Evolutionary conservation across 352 stramenopile species (phyloP).

Genomic region (Salisapilia sapeloensis): DNA sequence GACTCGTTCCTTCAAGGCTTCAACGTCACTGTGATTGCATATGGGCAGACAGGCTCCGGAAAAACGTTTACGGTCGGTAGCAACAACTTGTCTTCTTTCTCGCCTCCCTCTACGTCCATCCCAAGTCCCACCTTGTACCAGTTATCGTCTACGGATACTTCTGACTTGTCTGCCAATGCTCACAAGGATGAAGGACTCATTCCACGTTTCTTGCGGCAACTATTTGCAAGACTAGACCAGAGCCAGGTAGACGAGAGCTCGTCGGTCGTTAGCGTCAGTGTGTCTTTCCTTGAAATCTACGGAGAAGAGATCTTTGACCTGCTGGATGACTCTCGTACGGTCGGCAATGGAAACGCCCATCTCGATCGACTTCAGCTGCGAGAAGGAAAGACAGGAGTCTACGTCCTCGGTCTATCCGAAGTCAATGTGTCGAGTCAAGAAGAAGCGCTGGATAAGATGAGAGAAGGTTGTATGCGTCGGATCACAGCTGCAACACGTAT

Average conservation of each 20-base stretch:
- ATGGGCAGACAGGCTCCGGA: slow-evolving; percentile 70
- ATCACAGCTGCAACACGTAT: slow-evolving; percentile 79
- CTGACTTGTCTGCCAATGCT: slow-evolving; percentile 6
- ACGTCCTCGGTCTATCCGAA: slow-evolving; percentile 65
- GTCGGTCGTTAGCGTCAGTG: slow-evolving; percentile 27
- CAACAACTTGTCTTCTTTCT: slow-evolving; percentile 16
- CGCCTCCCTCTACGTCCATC: neutral
- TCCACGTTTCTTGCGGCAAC: slow-evolving; percentile 64
- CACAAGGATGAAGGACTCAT: slow-evolving; percentile 60
- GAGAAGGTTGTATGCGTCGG: slow-evolving; percentile 40
- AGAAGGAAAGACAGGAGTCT: slow-evolving; percentile 53
- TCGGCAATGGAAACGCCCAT: slow-evolving; percentile 5
- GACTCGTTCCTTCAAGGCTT: slow-evolving; percentile 78
- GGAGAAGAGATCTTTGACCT: slow-evolving; percentile 95
- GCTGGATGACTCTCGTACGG: slow-evolving; percentile 25
- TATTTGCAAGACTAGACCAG: slow-evolving; percentile 32
- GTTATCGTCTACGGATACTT: neutral
- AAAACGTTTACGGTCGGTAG: slow-evolving; percentile 82
- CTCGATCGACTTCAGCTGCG: slow-evolving; percentile 46
- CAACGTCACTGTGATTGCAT: slow-evolving; percentile 78
- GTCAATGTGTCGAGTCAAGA: slow-evolving; percentile 27
- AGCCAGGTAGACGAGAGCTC: slow-evolving; percentile 9
- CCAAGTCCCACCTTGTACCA: too few relatives aligned
- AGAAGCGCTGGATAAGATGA: slow-evolving; percentile 69
- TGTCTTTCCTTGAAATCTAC: slow-evolving; percentile 95